Evolutionary conservation across 2,329 filamentous ascomycete species (phyloP).

Genomic region (Alternaria hordeiaustralica): DNA sequence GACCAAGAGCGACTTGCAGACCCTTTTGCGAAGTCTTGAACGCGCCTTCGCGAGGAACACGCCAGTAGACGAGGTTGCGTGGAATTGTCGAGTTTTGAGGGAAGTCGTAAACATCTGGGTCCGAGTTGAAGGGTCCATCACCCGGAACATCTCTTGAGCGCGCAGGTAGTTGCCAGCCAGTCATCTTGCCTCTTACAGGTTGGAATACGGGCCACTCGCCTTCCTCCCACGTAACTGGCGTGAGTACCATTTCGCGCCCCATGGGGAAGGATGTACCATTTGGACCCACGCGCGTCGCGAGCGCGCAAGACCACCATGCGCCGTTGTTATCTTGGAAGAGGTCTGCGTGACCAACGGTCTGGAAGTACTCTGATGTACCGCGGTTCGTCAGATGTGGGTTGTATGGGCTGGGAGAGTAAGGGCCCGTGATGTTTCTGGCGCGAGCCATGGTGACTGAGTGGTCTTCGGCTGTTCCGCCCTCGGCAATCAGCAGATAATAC

Average conservation of each 20-base stretch:
- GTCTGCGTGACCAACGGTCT: conserved; percentile 39
- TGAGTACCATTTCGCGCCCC: conserved; percentile 36
- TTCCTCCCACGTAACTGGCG: conserved; percentile 32
- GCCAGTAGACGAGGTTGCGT: conserved; percentile 62
- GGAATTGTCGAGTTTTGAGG: conserved; percentile 53
- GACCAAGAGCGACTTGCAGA: conserved; percentile 51
- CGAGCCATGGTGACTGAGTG: conserved; percentile 48
- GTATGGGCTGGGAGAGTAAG: conserved; percentile 37
- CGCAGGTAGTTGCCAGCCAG: conserved; percentile 49
- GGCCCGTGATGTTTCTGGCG: conserved; percentile 42
- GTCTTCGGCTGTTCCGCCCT: conserved; percentile 43
- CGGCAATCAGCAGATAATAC: conserved; percentile 44
- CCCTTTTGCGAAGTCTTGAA: conserved; percentile 12
- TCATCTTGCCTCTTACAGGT: conserved; percentile 54
- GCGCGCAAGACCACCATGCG: conserved; percentile 34
- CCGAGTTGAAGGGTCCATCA: conserved; percentile 47
- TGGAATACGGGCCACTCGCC: conserved; percentile 55
- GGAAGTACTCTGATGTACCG: conserved; percentile 45
- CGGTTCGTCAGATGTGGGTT: conserved; percentile 46
- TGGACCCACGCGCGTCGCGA: conserved; percentile 31
- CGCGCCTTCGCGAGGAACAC: neutral
- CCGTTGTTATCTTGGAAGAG: conserved; percentile 33
- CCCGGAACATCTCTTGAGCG: conserved; percentile 46
- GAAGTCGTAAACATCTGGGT: conserved; percentile 57
- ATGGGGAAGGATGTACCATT: conserved; percentile 27